Evolutionary conservation across 2,329 filamentous ascomycete genomes (phyloP), one percentile per base, ranked within the genome.

Genomic region (Pyricularia pennisetigena): DNA sequence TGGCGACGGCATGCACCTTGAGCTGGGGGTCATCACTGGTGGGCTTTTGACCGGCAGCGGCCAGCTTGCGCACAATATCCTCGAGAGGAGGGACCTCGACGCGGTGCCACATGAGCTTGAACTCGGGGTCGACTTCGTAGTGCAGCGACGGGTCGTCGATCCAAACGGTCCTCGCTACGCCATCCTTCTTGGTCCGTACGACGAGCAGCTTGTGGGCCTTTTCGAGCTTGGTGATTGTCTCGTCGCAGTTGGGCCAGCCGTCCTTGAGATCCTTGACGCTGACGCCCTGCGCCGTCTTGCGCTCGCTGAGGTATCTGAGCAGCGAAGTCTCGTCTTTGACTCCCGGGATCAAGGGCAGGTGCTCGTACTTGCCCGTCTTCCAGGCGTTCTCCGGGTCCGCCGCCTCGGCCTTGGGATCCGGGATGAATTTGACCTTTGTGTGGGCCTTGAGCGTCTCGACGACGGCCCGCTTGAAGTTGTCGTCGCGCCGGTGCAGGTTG

Each of bases 241-340:
- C 86, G 70, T 94, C 88, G 74, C 93, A 96, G 73, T 90, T 89
- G 28, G 90, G 88, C 95, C 95, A 99, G 71, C 95, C 95, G 76
- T 99, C 95, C 79, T 97, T 97, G 70, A 99, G 85, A 74, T 97
- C 93, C 77, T 93, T 93, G 71, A 98, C 92, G 54, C 85, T 85
- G 68, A 98, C 86, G 14, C 92, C 93, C 71, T 90, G 88, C 1
- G 92, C 91, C 69, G 93, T 93, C 67, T 87, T 88, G 79, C 94
- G 93, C 68, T 85, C 84, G 79, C 97, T 93, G 35, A 99, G 86
- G 75, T 92, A 90, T 68, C 86, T 86, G 68, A 97, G 87, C 68
- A 99, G 86, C 73, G 93, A 88, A 57, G 90, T 88, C 69, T 89
- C 88, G 74, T 88, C 89, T 73, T 88, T 89, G 70, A 99, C 94